Conservation (phyloP, 352 stramenopile genomes). For the Phytophthora europaea region DNA sequence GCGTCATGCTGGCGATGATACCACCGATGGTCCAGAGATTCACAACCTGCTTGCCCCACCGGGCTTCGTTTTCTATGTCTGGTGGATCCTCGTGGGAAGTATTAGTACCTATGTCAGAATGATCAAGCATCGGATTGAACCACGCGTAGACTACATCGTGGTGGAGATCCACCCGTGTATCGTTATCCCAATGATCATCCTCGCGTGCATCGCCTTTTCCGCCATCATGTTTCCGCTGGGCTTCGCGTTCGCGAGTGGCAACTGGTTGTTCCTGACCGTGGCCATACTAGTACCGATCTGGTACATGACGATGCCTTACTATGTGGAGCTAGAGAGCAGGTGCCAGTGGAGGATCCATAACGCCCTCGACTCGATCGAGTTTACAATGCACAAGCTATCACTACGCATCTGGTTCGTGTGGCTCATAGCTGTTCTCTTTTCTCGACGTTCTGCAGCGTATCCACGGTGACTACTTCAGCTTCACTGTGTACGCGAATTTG, state of each 20-base stretch:
- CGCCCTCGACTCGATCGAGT: background rate
- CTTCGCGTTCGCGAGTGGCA: background rate
- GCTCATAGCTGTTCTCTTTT: constrained; percentile 38
- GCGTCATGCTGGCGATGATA: background rate
- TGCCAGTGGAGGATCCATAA: background rate
- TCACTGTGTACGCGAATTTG: constrained; percentile 34
- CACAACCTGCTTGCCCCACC: background rate
- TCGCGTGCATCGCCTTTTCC: background rate
- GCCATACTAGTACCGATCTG: background rate
- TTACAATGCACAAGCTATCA: background rate
- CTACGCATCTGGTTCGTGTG: constrained; percentile 41
- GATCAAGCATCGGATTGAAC: background rate
- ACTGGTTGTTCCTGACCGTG: background rate
- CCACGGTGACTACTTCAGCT: constrained; percentile 37
- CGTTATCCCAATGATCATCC: background rate
- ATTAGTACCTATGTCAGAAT: background rate
- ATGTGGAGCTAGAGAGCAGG: background rate
- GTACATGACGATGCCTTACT: background rate
- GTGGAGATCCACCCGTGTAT: background rate
- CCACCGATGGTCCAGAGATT: background rate
- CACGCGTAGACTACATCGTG: background rate
- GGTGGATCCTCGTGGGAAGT: background rate
- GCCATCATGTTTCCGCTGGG: background rate
- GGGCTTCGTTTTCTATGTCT: background rate
- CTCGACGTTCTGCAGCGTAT: constrained; percentile 39